Conservation (phyloP, 164 flowering plant species). For the Akebia trifoliata region DNA sequence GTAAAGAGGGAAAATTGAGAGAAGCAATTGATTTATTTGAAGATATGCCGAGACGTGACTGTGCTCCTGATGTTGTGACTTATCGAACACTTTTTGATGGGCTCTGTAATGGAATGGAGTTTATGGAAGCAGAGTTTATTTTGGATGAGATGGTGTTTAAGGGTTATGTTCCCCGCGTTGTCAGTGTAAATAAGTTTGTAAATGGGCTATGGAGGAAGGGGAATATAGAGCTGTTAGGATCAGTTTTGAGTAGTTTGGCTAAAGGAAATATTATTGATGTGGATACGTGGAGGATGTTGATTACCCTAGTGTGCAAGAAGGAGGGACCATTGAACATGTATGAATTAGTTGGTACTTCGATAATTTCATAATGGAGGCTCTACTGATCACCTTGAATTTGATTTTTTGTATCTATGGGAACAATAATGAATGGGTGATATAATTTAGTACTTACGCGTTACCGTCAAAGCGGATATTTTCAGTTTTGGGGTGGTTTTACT, state of each 20-base stretch:
- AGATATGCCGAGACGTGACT: constrained; percentile 69
- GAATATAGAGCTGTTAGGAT: constrained; percentile 30
- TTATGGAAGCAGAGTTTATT: constrained; percentile 47
- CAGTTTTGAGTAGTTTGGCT: constrained; percentile 30
- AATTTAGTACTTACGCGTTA: neutral
- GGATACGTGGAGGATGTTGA: constrained; percentile 37
- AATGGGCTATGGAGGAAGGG: constrained; percentile 31
- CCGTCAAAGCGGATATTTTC: constrained; percentile 26
- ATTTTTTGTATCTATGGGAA: too few species aligned
- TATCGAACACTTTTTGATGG: constrained; percentile 61
- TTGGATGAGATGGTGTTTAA: constrained; percentile 80
- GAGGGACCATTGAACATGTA: constrained; percentile 13
- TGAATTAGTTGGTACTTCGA: constrained; percentile 26
- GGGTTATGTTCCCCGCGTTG: constrained; percentile 36
- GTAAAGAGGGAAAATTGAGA: constrained; percentile 46
- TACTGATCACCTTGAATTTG: neutral
- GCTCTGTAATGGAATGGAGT: constrained; percentile 35
- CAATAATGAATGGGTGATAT: too few species aligned
- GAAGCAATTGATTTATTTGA: constrained; percentile 65
- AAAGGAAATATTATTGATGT: constrained; percentile 35
- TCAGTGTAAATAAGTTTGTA: constrained; percentile 33
- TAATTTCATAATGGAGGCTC: neutral
- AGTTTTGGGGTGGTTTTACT: constrained; percentile 26
- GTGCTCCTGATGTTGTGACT: constrained; percentile 64
- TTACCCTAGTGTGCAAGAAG: constrained; percentile 25